Conservation (phyloP, 1,139 yeast genomes). For the Pichia sp. region DNA sequence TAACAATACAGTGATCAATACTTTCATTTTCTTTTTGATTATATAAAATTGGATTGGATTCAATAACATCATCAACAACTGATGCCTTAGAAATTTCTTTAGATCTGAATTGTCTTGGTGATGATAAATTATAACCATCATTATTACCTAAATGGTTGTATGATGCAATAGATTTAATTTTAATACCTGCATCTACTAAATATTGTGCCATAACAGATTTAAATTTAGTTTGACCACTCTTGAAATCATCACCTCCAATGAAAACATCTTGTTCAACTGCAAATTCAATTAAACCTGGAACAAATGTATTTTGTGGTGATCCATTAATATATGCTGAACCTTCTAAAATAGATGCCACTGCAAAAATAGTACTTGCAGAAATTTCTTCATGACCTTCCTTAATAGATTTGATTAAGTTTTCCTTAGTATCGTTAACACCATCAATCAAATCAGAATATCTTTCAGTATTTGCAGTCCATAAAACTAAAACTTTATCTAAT, state of each 20-base stretch:
- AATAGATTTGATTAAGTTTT: conserved; percentile 66
- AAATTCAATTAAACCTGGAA: conserved; percentile 87
- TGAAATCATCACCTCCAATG: conserved; percentile 97
- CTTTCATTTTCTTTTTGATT: conserved; percentile 71
- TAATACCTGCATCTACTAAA: conserved; percentile 95
- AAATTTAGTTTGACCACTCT: conserved; percentile 92
- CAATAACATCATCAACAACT: conserved; percentile 92
- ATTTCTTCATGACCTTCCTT: conserved; percentile 77
- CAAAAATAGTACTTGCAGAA: conserved; percentile 87
- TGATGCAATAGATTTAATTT: conserved; percentile 89
- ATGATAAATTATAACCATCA: conserved; percentile 87
- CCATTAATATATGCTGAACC: conserved; percentile 89
- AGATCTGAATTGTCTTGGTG: conserved; percentile 90
- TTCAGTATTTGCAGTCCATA: conserved; percentile 98
- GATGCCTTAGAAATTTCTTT: conserved; percentile 92
- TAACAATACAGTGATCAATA: conserved; percentile 92
- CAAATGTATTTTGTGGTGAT: conserved; percentile 95
- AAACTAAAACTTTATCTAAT: conserved; percentile 80
- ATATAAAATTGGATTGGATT: conserved; percentile 79
- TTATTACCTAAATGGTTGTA: conserved; percentile 96
- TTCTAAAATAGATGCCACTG: conserved; percentile 88
- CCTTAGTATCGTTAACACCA: conserved; percentile 87
- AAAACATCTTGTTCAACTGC: conserved; percentile 73
- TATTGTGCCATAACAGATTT: conserved; percentile 94
- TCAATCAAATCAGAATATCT: conserved; percentile 73